Conservation (phyloP, 2,329 filamentous ascomycete species). For the Alternaria novae-zelandiae region DNA sequence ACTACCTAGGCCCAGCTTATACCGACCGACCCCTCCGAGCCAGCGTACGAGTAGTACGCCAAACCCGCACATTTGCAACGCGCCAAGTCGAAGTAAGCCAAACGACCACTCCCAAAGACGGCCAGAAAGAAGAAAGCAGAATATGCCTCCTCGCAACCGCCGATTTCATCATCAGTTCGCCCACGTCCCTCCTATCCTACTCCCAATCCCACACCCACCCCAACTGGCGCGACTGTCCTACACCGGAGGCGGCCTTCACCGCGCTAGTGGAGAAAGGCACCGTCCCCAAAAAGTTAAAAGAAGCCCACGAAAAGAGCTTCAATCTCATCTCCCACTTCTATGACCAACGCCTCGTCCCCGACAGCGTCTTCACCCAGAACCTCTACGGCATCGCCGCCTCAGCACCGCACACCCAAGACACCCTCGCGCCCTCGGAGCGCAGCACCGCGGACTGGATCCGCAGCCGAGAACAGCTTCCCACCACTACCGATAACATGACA, state of each 20-base stretch:
- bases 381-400: slow-evolving; percentile 50
- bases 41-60: slow-evolving; percentile 48
- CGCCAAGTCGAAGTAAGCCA: slow-evolving; percentile 56
- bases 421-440: slow-evolving; percentile 40
- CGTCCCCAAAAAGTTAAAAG: slow-evolving; percentile 19
- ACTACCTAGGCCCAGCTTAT: slow-evolving; percentile 56
- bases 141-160: slow-evolving; percentile 53
- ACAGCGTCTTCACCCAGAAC: slow-evolving; percentile 55
- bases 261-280: slow-evolving; percentile 17
- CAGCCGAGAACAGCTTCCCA: slow-evolving; percentile 19
- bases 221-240: slow-evolving; percentile 20
- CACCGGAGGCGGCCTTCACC: not conserved
- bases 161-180: slow-evolving; percentile 57
- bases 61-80: slow-evolving; percentile 58
- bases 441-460: slow-evolving; percentile 54
- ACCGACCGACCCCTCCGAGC: slow-evolving; percentile 50
- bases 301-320: slow-evolving; percentile 38
- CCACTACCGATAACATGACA: slow-evolving; percentile 44
- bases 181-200: slow-evolving; percentile 46
- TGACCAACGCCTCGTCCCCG: slow-evolving; percentile 47
- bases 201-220: slow-evolving; percentile 45
- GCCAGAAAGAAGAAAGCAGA: slow-evolving; percentile 45
- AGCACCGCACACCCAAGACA: slow-evolving; percentile 45
- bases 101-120: slow-evolving; percentile 14
- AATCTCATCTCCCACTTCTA: slow-evolving; percentile 38